Conservation (phyloP, 2,329 filamentous ascomycete species). For the Sarocladiaceae sp. region DNA sequence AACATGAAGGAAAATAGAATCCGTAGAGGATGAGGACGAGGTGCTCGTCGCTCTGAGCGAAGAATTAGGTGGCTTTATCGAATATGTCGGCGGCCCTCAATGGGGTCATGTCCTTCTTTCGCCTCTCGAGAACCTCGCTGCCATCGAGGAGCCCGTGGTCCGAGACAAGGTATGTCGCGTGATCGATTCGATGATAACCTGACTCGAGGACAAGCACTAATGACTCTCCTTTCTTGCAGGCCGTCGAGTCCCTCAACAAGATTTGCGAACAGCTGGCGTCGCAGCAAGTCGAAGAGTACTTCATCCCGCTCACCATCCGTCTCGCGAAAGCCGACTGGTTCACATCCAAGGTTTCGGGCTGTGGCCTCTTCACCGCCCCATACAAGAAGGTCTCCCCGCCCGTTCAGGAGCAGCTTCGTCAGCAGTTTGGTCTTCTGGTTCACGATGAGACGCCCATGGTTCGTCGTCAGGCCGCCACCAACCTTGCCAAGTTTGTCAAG, state of each 20-base stretch:
- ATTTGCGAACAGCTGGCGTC: slow-evolving; percentile 91
- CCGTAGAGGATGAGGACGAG: slow-evolving; percentile 98
- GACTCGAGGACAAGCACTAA: background rate
- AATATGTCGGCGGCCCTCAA: slow-evolving; percentile 93
- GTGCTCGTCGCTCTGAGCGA: slow-evolving; percentile 96
- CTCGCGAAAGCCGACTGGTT: slow-evolving; percentile 99
- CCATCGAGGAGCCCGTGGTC: slow-evolving; percentile 96
- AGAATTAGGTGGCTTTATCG: slow-evolving; percentile 93
- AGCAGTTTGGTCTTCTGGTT: slow-evolving; percentile 88
- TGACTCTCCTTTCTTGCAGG: slow-evolving; percentile 47
- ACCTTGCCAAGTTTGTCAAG: slow-evolving; percentile 96
- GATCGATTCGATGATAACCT: background rate
- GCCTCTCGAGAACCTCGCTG: slow-evolving; percentile 94
- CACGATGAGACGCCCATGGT: slow-evolving; percentile 99
- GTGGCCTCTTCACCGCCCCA: slow-evolving; percentile 87
- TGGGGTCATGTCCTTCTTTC: slow-evolving; percentile 95
- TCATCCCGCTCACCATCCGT: slow-evolving; percentile 91
- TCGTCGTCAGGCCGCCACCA: slow-evolving; percentile 90
- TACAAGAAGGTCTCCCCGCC: slow-evolving; percentile 86
- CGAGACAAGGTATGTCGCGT: slow-evolving; percentile 75
- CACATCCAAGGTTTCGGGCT: slow-evolving; percentile 97
- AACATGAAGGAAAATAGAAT: slow-evolving; percentile 58
- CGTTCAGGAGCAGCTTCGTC: slow-evolving; percentile 86
- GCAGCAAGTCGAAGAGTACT: slow-evolving; percentile 93
- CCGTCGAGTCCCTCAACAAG: slow-evolving; percentile 98